phyloP scores from a whole-genome alignment of 2,329 filamentous ascomycete genomes.

The Simplicillium sp. region DNA sequence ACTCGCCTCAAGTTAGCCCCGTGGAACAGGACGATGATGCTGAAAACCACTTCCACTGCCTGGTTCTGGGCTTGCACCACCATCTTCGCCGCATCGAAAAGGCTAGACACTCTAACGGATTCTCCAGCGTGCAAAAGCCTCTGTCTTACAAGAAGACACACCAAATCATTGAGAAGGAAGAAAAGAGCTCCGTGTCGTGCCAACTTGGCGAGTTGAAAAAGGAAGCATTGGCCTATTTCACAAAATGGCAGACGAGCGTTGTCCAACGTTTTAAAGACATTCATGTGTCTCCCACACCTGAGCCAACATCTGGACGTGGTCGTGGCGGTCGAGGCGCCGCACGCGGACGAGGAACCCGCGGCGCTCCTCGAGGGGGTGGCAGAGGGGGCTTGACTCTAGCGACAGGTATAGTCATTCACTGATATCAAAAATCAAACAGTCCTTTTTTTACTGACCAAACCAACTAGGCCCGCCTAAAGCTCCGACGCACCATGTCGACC shows the following conservation, averaged over 20 bases:
- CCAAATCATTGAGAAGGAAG: slow-evolving; percentile 20
- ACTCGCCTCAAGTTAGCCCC: slow-evolving; percentile 27
- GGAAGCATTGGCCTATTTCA: slow-evolving; percentile 61
- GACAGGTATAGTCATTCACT: neutral
- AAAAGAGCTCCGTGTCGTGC: slow-evolving; percentile 9
- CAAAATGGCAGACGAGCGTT: slow-evolving; percentile 69
- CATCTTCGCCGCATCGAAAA: slow-evolving; percentile 1
- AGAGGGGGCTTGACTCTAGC: slow-evolving; percentile 1
- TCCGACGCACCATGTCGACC: slow-evolving; percentile 33
- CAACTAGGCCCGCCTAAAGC: slow-evolving; percentile 26
- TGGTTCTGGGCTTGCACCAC: slow-evolving; percentile 21
- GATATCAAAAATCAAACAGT: slow-evolving; percentile 1
- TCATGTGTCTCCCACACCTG: slow-evolving; percentile 22
- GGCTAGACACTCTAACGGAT: too few species aligned
- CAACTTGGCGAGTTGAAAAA: slow-evolving; percentile 57
- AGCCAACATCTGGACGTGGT: slow-evolving; percentile 13
- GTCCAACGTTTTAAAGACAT: slow-evolving; percentile 63
- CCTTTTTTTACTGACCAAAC: slow-evolving; percentile 10
- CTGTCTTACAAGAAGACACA: slow-evolving; percentile 14
- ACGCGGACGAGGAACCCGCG: slow-evolving; percentile 19
- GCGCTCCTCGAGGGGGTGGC: slow-evolving; percentile 3
- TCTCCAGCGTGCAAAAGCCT: too few species aligned
- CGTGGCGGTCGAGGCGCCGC: slow-evolving; percentile 16
- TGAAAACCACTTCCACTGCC: slow-evolving; percentile 23
- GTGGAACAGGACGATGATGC: slow-evolving; percentile 19